Conservation (phyloP, 2,329 filamentous ascomycete genomes). For the Alternaria solani region DNA sequence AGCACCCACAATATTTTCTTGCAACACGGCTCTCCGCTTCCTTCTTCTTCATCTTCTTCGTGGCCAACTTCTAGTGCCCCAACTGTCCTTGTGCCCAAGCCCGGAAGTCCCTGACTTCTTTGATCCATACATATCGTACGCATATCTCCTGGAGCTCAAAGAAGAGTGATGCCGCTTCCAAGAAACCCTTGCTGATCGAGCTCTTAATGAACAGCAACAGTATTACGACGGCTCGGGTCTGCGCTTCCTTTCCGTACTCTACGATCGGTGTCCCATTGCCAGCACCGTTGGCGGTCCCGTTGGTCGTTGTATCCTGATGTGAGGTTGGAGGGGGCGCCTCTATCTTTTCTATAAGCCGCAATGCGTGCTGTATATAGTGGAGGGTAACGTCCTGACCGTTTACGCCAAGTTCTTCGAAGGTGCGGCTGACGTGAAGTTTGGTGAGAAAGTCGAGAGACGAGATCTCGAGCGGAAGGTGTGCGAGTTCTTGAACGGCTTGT, state of each 20-base stretch:
- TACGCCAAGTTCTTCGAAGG: slow-evolving; percentile 33
- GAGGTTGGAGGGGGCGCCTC: slow-evolving; percentile 18
- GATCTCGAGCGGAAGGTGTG: slow-evolving; percentile 48
- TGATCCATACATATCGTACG: slow-evolving; percentile 51
- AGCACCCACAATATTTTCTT: not conserved
- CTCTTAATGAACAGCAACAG: slow-evolving; percentile 52
- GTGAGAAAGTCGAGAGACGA: slow-evolving; percentile 51
- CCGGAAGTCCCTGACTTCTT: slow-evolving; percentile 52
- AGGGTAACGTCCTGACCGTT: slow-evolving; percentile 38
- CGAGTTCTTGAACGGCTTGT: slow-evolving; percentile 39
- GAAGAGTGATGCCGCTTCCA: slow-evolving; percentile 43
- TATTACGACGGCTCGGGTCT: slow-evolving; percentile 47
- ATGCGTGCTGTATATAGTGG: slow-evolving; percentile 50
- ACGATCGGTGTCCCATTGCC: slow-evolving; percentile 12
- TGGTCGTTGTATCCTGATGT: slow-evolving; percentile 1
- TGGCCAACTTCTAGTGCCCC: slow-evolving; percentile 19
- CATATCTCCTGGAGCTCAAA: slow-evolving; percentile 54
- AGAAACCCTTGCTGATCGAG: slow-evolving; percentile 44
- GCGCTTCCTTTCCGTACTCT: slow-evolving; percentile 46
- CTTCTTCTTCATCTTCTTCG: slow-evolving; percentile 3
- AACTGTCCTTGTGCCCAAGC: slow-evolving; percentile 27
- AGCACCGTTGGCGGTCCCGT: slow-evolving; percentile 7
- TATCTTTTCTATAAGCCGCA: slow-evolving; percentile 48
- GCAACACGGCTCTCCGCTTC: not conserved
- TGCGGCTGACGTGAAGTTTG: slow-evolving; percentile 42